Evolutionary conservation across 2,329 filamentous ascomycete genomes (phyloP).

Genomic region (Xylaria sp.): DNA sequence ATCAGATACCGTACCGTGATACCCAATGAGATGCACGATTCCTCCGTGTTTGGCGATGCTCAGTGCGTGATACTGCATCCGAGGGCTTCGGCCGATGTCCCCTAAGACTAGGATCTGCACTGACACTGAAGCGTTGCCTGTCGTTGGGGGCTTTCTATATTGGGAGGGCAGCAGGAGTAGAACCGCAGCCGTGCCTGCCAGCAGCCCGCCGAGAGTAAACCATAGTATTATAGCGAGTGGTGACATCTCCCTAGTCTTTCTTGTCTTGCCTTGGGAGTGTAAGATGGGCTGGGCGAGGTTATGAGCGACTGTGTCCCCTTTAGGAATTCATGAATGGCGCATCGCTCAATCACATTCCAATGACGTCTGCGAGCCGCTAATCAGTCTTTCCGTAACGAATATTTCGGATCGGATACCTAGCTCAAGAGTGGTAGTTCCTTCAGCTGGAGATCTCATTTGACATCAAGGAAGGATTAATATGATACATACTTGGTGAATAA

Average conservation of each 20-base stretch:
- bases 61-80: constrained; percentile 98
- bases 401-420: background rate
- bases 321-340: background rate
- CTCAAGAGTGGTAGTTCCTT: background rate
- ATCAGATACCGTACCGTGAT: constrained; percentile 68
- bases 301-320: background rate
- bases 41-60: constrained; percentile 87
- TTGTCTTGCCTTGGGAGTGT: background rate
- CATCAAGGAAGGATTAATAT: background rate
- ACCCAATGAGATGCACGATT: constrained; percentile 86
- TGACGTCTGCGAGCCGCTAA: background rate
- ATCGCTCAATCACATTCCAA: constrained; percentile 7
- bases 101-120: constrained; percentile 91
- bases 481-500: too few species aligned
- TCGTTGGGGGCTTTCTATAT: constrained; percentile 50
- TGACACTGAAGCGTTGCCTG: constrained; percentile 43
- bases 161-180: constrained; percentile 51
- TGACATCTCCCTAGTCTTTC: constrained; percentile 35
- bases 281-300: background rate
- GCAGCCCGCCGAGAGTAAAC: constrained; percentile 41
- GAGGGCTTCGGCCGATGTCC: constrained; percentile 93
- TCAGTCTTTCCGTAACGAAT: background rate
- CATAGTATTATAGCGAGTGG: constrained; percentile 44
- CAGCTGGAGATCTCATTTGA: background rate
- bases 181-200: constrained; percentile 47